Evolutionary conservation across 768 basidiomycete species (phyloP), one percentile per base, ranked within the genome.

Genomic region (Myochromella boudieri): DNA sequence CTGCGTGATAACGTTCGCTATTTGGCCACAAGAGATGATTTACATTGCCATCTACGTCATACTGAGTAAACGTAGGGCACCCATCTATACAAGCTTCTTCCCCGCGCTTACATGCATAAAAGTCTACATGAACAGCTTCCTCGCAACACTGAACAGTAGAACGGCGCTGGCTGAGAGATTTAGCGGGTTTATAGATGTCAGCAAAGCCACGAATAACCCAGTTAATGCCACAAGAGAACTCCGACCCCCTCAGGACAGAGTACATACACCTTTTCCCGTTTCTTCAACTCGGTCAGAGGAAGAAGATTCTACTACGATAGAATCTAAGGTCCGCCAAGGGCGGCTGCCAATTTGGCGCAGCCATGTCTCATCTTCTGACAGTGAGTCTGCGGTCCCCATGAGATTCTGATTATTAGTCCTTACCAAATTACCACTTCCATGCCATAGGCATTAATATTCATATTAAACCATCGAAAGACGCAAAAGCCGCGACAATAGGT

Each of bases 11-110:
- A 44, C 51, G 4, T 52, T 42, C 24, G 41, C 42, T n/a, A 22
- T 52, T 18, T 48, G 51, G 46, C 51, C 45, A 10, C 15, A 43
- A 39, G 37, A 44, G 4, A 22, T 42, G 6, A 36, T 52, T 11
- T 52, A 42, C 29, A 20, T 52, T 33, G 51, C 51, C 24, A 22
- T 52, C 20, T 52, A 52, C 34, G 37, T 42, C 28, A 39, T 39
- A 8, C 26, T 44, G 15, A 47, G 51, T 24, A 44, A 47, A 52
- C 36, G 51, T 52, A 34, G 18, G 33, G 6, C 6, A 8, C 28
- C 8, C 8, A 8, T 14, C 14, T 14, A 17, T 17, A n/a, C n/a
- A n/a, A n/a, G 29, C 29, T 31, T 14, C n/a, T 34, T 34, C 33
- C 18, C 6, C 5, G n/a, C 6, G 5, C 33, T 7, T 34, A 34